Percentiles rank a stretch among this genome's conserved stretches.
Evolutionary conservation across 768 basidiomycete genomes (phyloP).

Genomic region (Leccinellum rugosiceps): DNA sequence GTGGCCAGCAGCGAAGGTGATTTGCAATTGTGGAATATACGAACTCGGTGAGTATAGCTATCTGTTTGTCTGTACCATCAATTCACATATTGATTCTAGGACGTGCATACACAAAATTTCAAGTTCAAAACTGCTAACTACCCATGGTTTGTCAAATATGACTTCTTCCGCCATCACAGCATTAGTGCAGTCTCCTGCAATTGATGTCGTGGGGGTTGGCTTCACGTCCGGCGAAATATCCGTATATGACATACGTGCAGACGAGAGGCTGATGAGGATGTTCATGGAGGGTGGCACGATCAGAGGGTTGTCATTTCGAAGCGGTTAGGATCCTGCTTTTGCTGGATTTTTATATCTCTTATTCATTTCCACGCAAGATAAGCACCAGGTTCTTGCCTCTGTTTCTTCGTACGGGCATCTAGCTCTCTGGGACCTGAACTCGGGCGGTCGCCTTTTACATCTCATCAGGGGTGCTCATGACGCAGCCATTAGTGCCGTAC

Average conservation of each 20-base stretch:
- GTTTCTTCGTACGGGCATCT: conserved; percentile 86
- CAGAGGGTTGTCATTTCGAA: conserved; percentile 77
- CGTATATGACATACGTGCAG: conserved; percentile 86
- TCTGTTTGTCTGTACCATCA: not conserved
- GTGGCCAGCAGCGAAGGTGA: conserved; percentile 78
- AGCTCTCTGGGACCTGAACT: conserved; percentile 89
- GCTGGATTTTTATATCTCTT: not conserved
- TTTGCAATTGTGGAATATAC: conserved; percentile 93
- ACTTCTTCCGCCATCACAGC: conserved; percentile 59
- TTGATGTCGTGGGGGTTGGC: conserved; percentile 94
- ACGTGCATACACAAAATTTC: conserved; percentile 81
- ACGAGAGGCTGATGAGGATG: conserved; percentile 85
- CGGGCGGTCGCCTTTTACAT: conserved; percentile 78
- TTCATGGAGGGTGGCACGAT: conserved; percentile 87
- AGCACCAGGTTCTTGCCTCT: conserved; percentile 83
- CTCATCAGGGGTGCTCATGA: conserved; percentile 89
- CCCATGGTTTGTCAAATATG: conserved; percentile 29
- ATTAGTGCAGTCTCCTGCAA: conserved; percentile 87
- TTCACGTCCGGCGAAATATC: conserved; percentile 84
- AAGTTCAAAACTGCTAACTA: conserved; percentile 47
- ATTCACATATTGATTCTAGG: conserved; percentile 37
- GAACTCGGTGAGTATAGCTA: conserved; percentile 57
- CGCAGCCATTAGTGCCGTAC: conserved; percentile 71
- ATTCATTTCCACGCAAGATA: conserved; percentile 48
- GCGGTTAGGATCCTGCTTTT: conserved; percentile 51